These are phyloP conservation scores for Coemansia sp. DNA, from an alignment of 192 early-diverging fungal genomes.

Conservation along the genomic window DNA sequence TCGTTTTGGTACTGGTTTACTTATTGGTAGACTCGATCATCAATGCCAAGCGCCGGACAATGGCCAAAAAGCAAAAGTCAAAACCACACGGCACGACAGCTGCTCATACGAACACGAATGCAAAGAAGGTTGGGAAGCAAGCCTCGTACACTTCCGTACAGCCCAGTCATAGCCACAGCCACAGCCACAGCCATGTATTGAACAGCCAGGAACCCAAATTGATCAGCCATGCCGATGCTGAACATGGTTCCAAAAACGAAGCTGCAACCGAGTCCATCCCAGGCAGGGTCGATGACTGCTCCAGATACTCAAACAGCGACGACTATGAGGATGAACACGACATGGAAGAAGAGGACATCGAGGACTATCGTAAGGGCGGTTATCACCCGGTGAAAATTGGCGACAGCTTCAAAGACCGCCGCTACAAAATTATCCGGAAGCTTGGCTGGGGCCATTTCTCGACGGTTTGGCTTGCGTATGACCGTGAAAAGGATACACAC, in stretches of 20 bases:
- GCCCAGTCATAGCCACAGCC: neutral
- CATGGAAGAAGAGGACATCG: constrained; percentile 83
- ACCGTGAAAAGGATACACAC: constrained; percentile 70
- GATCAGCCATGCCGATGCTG: neutral
- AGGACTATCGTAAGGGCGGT: constrained; percentile 91
- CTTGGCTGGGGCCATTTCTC: constrained; percentile 99
- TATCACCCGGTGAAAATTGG: constrained; percentile 90
- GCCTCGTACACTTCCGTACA: neutral
- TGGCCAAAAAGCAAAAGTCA: constrained; percentile 52
- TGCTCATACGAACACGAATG: constrained; percentile 1
- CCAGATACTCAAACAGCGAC: constrained; percentile 27
- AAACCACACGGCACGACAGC: constrained; percentile 9
- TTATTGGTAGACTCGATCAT: constrained; percentile 31
- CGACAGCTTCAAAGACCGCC: constrained; percentile 74
- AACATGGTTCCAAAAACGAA: neutral
- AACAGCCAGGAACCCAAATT: neutral
- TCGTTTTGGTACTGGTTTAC: neutral
- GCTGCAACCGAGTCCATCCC: neutral
- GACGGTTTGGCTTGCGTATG: constrained; percentile 93
- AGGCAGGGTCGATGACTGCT: constrained; percentile 1
- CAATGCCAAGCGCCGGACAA: constrained; percentile 53
- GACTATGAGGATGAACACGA: constrained; percentile 56
- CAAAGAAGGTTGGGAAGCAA: constrained; percentile 1
- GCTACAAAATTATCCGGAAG: constrained; percentile 87
- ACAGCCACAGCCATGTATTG: neutral